These are phyloP conservation scores for Paraleonurus japonicus DNA, from an alignment of 257 asterid species.

Conservation along the genomic window DNA sequence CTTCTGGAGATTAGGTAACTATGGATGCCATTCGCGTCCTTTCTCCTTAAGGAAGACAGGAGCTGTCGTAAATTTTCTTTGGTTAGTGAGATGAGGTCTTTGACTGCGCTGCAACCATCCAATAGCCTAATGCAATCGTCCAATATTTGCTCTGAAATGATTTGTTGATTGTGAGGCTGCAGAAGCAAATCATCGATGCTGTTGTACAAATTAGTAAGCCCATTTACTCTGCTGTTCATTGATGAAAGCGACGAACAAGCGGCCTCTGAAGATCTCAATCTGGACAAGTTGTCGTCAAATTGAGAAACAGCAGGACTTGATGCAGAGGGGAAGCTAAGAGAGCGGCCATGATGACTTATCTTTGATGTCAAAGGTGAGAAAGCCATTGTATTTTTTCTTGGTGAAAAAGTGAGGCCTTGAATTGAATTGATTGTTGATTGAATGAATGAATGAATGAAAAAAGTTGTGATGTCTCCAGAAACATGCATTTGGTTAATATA, in stretches of 20 bases:
- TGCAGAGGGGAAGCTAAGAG: slow-evolving; percentile 44
- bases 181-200: slow-evolving; percentile 32
- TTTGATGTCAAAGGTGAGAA: slow-evolving; percentile 44
- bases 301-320: slow-evolving; percentile 33
- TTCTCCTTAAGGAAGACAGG: slow-evolving; percentile 38
- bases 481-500: not conserved
- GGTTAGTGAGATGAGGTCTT: slow-evolving; percentile 28
- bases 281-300: slow-evolving; percentile 27
- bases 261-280: slow-evolving; percentile 28
- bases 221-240: slow-evolving; percentile 19
- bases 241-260: slow-evolving; percentile 31
- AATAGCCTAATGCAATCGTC: slow-evolving; percentile 35
- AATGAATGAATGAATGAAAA: slow-evolving; percentile 13
- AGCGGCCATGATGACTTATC: slow-evolving; percentile 37
- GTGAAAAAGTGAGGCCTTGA: slow-evolving; percentile 1
- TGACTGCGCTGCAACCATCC: slow-evolving; percentile 34
- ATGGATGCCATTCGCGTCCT: slow-evolving; percentile 16
- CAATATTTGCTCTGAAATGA: slow-evolving; percentile 19
- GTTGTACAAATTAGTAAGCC: slow-evolving; percentile 29
- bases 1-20: slow-evolving; percentile 23
- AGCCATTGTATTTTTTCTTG: slow-evolving; percentile 31
- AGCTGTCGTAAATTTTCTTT: slow-evolving; percentile 26
- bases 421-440: not conserved
- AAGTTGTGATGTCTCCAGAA: slow-evolving; percentile 3
- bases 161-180: slow-evolving; percentile 27